Base-by-base conservation (phyloP, 2,329 filamentous ascomycete genomes). In the Pseudogymnoascus sp. region DNA sequence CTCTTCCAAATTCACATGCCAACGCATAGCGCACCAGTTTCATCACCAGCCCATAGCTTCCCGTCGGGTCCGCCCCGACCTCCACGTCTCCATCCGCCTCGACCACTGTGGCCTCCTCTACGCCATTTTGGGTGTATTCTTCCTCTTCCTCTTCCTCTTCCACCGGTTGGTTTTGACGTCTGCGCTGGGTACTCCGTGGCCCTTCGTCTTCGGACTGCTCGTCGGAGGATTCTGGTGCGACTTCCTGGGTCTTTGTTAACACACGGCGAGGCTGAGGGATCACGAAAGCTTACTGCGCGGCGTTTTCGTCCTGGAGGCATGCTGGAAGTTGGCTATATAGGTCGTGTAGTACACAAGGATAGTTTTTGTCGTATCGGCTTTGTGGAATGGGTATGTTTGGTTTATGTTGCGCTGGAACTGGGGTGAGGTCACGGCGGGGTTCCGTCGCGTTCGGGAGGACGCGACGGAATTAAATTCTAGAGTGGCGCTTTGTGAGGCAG, bases 11-110 rank as follows among this genome's bases (percentile, higher is more conserved):
- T 70, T 89, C 86, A 74, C 86, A 88, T 4, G 86, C 83, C 23
- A 89, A 73, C 3, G 84, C 85, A 68, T 88, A 88, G 62, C 87
- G 82, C n/a, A 89, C 80, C n/a, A 89, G 74, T 70, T 86, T 88
- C 74, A 87, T 88, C 37, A 84, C 81, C 35, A 86, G 73, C 67
- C 84, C 50, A 21, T 9, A 56, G 4, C 11, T 56, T 33, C 7
- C 50, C 50, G 29, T 56, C 11, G 50, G 81, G 3, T 80, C 76
- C 11, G 67, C 63, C n/a, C 50, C 67, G 15, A 67, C 66, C 44
- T 66, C 66, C n/a, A 62, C 65, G 40, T 72, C 72, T 2, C 67
- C 63, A 7, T 68, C 70, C 65, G 66, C 71, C 5, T 64, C 66
- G 5, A 69, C 67, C 1, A 63, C 66, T 11, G 35, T 65, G 3